phyloP scores from a whole-genome alignment of 2,329 filamentous ascomycete genomes.

The Achaetomium macrosporum region DNA sequence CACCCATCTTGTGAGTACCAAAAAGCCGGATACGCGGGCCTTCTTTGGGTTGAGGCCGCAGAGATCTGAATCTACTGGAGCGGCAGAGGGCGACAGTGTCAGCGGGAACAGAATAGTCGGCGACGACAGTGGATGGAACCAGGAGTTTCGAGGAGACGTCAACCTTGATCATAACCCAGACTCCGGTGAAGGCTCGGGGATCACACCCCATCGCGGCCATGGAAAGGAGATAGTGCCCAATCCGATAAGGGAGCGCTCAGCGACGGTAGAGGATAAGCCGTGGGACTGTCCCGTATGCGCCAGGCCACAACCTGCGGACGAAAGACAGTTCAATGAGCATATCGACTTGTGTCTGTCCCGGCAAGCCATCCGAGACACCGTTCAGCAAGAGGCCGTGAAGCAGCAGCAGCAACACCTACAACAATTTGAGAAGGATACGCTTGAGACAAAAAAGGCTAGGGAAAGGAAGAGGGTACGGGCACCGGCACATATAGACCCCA shows the following conservation, averaged over 20 bases:
- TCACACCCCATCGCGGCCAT: slow-evolving; percentile 33
- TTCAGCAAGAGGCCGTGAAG: slow-evolving; percentile 47
- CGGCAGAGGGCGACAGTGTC: slow-evolving; percentile 16
- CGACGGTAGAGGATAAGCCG: slow-evolving; percentile 41
- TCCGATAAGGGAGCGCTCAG: slow-evolving; percentile 35
- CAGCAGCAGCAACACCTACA: too few relatives aligned
- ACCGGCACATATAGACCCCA: slow-evolving; percentile 33
- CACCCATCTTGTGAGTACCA: slow-evolving; percentile 80
- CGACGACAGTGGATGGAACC: slow-evolving; percentile 55
- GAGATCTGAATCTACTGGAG: slow-evolving; percentile 20
- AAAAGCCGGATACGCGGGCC: slow-evolving; percentile 66
- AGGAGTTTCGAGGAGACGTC: slow-evolving; percentile 62
- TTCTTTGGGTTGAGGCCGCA: slow-evolving; percentile 66
- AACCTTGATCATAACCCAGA: slow-evolving; percentile 37
- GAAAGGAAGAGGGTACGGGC: slow-evolving; percentile 36
- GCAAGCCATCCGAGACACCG: slow-evolving; percentile 76
- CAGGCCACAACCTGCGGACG: slow-evolving; percentile 68
- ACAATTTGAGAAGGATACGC: slow-evolving; percentile 28
- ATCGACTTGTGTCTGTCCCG: slow-evolving; percentile 87
- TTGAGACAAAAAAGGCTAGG: slow-evolving; percentile 35
- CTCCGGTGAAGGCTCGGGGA: slow-evolving; percentile 36
- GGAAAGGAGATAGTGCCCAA: slow-evolving; percentile 50
- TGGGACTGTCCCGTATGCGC: slow-evolving; percentile 89
- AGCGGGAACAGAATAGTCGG: slow-evolving; percentile 23
- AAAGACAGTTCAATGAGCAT: slow-evolving; percentile 79